phyloP scores from a whole-genome alignment of 1,139 yeast genomes.

The Insectozyma bohioensis region DNA sequence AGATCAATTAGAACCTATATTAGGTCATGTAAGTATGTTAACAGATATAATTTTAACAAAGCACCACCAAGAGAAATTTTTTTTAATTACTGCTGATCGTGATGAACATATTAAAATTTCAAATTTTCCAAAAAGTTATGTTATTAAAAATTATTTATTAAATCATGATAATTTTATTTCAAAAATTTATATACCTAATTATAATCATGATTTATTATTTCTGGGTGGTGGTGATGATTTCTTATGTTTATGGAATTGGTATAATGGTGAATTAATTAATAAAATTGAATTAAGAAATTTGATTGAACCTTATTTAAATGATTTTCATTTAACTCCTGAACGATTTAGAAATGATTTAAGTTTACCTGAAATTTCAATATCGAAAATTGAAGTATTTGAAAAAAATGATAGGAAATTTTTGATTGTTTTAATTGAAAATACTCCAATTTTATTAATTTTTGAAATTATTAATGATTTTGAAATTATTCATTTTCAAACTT shows the following conservation, averaged over 20 bases:
- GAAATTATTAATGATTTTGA: slow-evolving; percentile 27
- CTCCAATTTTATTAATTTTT: slow-evolving; percentile 50
- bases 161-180: slow-evolving; percentile 88
- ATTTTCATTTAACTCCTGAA: slow-evolving; percentile 64
- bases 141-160: slow-evolving; percentile 79
- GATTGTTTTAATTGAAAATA: slow-evolving; percentile 54
- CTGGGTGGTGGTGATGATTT: slow-evolving; percentile 92
- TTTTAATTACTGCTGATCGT: slow-evolving; percentile 80
- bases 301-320: slow-evolving; percentile 51
- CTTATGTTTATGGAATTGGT: slow-evolving; percentile 82
- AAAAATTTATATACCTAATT: slow-evolving; percentile 51
- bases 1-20: slow-evolving; percentile 56
- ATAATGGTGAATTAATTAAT: slow-evolving; percentile 42
- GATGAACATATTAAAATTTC: slow-evolving; percentile 96
- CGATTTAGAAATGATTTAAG: slow-evolving; percentile 56
- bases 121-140: slow-evolving; percentile 72
- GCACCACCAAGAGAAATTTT: slow-evolving; percentile 44
- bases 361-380: slow-evolving; percentile 54
- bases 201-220: slow-evolving; percentile 49
- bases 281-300: slow-evolving; percentile 50
- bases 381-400: slow-evolving; percentile 39
- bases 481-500: slow-evolving; percentile 26
- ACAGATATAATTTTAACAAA: slow-evolving; percentile 61
- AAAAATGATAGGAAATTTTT: slow-evolving; percentile 25
- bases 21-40: slow-evolving; percentile 97